Evolutionary conservation across 1,284 basidiomycete genomes (phyloP), one percentile per base, ranked within the genome.

Genomic region (Erythrobasidium hasegawianum): DNA sequence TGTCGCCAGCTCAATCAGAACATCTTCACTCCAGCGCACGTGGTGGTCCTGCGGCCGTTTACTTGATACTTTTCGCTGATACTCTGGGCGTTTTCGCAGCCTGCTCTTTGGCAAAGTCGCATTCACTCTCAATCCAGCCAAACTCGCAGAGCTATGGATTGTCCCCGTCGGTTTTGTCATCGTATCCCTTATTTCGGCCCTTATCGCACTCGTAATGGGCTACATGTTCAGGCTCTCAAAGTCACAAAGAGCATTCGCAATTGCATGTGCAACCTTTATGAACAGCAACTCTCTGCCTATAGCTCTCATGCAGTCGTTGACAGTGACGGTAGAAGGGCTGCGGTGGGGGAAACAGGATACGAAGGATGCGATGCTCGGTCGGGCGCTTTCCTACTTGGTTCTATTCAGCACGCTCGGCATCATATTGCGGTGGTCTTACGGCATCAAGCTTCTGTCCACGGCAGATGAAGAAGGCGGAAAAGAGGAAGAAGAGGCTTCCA

Each of bases 71-170:
- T 71, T 0, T 60, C 67, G 13, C 68, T 74, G 38, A 70, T 72
- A 73, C 68, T 20, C 77, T 59, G 59, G 76, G 59, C 73, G 77
- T 72, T 76, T 76, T 0, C 72, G 29, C 57, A 64, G 77, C 11
- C 70, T 78, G 41, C 75, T 80, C 24, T 79, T 79, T 71, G 75
- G 73, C 71, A 80, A 80, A 65, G 77, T 80, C 10, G 79, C 79
- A 0, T 80, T 79, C 69, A 75, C 75, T n/a, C 72, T 80, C 26
- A 77, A 77, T 8, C 77, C 78, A 0, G 74, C 75, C 18, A 77
- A 78, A 50, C 71, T 80, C 39, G 72, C 71, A 11, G 77, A 79
- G 60, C 74, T 80, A 41, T 72, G 72, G 64, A 75, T 77, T 55
- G 67, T 68, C 16, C 61, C 59, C 14, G 61, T 56, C 24, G 54